Evolutionary conservation across 768 basidiomycete genomes (phyloP).

Genomic region (Exidia glandulosa): DNA sequence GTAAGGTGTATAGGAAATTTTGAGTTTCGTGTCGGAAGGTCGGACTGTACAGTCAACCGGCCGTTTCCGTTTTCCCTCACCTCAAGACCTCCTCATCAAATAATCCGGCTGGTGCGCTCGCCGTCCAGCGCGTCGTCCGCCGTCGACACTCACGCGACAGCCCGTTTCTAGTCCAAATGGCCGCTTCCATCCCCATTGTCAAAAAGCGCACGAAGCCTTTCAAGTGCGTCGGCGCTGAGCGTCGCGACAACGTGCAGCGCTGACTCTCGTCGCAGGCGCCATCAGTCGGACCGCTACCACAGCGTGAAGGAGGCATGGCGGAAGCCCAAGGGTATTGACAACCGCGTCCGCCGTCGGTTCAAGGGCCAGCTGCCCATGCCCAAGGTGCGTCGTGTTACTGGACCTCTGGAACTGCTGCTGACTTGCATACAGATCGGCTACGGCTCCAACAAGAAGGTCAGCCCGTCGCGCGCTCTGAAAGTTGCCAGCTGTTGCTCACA

Average conservation of each 20-base stretch:
- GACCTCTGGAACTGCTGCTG: not conserved
- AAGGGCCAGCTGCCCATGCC: constrained; percentile 97
- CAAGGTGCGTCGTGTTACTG: constrained; percentile 46
- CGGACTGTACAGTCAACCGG: too few relatives aligned
- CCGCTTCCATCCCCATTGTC: constrained; percentile 56
- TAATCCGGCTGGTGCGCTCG: too few relatives aligned
- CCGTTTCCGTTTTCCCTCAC: too few relatives aligned
- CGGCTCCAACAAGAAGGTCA: constrained; percentile 77
- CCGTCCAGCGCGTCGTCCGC: too few relatives aligned
- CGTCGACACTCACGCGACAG: too few relatives aligned
- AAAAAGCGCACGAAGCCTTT: constrained; percentile 97
- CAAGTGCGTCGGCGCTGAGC: constrained; percentile 44
- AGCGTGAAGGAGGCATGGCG: constrained; percentile 98
- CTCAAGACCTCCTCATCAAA: too few relatives aligned
- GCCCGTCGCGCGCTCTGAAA: not conserved
- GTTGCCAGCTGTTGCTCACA: not conserved
- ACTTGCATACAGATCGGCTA: constrained; percentile 53
- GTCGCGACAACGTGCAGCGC: constrained; percentile 18
- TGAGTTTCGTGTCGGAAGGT: too few relatives aligned
- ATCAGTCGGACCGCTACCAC: constrained; percentile 97
- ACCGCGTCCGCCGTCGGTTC: constrained; percentile 90
- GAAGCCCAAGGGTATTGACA: constrained; percentile 99
- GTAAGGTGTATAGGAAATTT: too few relatives aligned
- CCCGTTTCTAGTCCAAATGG: constrained; percentile 20
- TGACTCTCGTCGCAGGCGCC: constrained; percentile 51